Evolutionary conservation across 768 basidiomycete species (phyloP).

Genomic region (Rhodotorula kratochvilovae): DNA sequence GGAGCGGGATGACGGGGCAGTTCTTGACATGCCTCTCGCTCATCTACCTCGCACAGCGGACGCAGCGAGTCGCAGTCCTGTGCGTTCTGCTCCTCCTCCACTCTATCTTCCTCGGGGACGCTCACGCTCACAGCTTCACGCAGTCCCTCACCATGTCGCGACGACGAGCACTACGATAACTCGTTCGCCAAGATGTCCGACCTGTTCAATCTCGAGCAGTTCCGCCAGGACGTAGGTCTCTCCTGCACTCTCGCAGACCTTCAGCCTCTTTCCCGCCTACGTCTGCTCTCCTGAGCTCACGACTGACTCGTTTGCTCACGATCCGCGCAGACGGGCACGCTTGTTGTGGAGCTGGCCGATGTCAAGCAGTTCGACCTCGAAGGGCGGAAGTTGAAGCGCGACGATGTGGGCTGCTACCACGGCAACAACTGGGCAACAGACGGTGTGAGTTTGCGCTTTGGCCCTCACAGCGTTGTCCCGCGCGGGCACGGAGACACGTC

Average conservation of each 20-base stretch:
- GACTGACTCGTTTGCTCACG: too few species aligned
- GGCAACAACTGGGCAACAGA: background rate
- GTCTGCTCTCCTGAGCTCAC: too few species aligned
- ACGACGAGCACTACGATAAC: slow-evolving; percentile 8
- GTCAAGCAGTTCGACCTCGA: slow-evolving; percentile 7
- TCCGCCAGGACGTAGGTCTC: slow-evolving; percentile 5
- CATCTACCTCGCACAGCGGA: slow-evolving; percentile 20
- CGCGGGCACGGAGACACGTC: too few species aligned
- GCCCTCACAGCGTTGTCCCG: background rate
- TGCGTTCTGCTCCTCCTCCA: background rate
- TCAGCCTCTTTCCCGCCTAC: too few species aligned
- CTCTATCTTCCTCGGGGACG: too few species aligned
- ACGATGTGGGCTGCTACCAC: slow-evolving; percentile 14
- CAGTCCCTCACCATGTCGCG: slow-evolving; percentile 13
- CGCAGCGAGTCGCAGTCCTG: slow-evolving; percentile 17
- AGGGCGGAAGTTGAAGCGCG: background rate
- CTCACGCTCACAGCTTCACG: too few species aligned
- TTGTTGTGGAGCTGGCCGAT: slow-evolving; percentile 16
- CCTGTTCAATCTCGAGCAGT: slow-evolving; percentile 15
- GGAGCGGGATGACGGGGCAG: slow-evolving; percentile 14
- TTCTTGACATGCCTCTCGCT: slow-evolving; percentile 7
- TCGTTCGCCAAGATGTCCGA: background rate
- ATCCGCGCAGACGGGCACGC: slow-evolving; percentile 13
- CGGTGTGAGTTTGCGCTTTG: too few species aligned
- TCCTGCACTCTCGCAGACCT: background rate